Percentiles rank a stretch among this genome's conserved stretches.
phyloP scores from a whole-genome alignment of 2,329 filamentous ascomycete species.

The Stagonosporopsis chrysanthemi region DNA sequence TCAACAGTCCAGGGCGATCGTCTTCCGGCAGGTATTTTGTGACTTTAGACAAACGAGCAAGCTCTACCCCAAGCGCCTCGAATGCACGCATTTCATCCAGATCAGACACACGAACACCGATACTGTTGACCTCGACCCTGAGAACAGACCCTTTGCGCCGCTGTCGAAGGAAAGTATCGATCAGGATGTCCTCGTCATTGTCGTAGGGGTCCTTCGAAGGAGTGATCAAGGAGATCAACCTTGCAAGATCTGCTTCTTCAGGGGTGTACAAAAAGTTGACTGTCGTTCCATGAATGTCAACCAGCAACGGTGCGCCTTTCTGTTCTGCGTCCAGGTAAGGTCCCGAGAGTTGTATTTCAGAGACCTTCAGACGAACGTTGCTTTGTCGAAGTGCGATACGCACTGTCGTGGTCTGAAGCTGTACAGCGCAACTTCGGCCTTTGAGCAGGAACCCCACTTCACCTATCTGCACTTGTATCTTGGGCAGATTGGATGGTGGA shows the following conservation, averaged over 20 bases:
- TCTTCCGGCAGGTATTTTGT: slow-evolving; percentile 96
- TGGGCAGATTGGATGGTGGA: slow-evolving; percentile 51
- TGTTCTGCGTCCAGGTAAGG: slow-evolving; percentile 66
- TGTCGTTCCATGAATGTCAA: slow-evolving; percentile 70
- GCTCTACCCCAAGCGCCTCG: slow-evolving; percentile 75
- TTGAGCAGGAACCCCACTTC: slow-evolving; percentile 79
- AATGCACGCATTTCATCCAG: slow-evolving; percentile 72
- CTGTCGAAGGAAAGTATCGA: slow-evolving; percentile 88
- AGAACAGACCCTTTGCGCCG: slow-evolving; percentile 85
- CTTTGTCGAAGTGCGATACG: slow-evolving; percentile 80
- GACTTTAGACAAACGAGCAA: slow-evolving; percentile 83
- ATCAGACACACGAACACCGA: slow-evolving; percentile 69
- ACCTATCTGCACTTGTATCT: slow-evolving; percentile 78
- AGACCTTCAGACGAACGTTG: slow-evolving; percentile 75
- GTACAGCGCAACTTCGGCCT: slow-evolving; percentile 77
- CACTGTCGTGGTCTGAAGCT: slow-evolving; percentile 78
- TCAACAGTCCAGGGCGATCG: slow-evolving; percentile 87
- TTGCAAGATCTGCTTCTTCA: slow-evolving; percentile 80
- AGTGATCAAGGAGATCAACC: slow-evolving; percentile 83
- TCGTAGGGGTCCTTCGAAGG: slow-evolving; percentile 92
- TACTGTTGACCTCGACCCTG: slow-evolving; percentile 69
- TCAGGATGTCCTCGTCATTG: slow-evolving; percentile 89
- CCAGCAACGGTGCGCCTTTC: slow-evolving; percentile 66
- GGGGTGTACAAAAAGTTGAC: slow-evolving; percentile 76
- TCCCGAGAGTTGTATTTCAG: slow-evolving; percentile 76